phyloP scores from a whole-genome alignment of 768 basidiomycete genomes.

The Naematelia aurantialba region DNA sequence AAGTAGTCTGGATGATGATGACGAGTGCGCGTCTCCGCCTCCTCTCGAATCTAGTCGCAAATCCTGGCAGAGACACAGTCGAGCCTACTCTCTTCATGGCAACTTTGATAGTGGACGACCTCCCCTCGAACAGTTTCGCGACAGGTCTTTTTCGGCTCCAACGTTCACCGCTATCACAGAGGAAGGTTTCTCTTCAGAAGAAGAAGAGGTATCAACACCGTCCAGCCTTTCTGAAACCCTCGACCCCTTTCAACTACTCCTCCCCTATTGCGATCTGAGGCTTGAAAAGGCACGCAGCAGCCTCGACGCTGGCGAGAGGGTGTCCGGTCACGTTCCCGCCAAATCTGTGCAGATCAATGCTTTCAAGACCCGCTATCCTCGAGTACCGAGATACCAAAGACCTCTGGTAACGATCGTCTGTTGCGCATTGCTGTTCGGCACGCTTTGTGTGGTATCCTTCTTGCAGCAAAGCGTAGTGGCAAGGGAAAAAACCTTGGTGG shows the following conservation, averaged over 20 bases:
- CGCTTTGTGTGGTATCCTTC: constrained; percentile 22
- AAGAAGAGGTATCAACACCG: constrained; percentile 4
- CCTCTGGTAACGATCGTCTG: constrained; percentile 20
- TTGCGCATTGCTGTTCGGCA: constrained; percentile 23
- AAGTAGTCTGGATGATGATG: neutral
- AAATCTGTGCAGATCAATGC: constrained; percentile 17
- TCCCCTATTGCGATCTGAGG: constrained; percentile 11
- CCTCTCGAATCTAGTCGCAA: neutral
- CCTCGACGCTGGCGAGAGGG: constrained; percentile 21
- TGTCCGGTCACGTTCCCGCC: constrained; percentile 23
- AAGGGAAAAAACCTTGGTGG: constrained; percentile 1
- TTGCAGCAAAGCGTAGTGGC: constrained; percentile 17
- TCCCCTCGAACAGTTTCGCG: neutral
- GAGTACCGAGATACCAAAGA: constrained; percentile 23
- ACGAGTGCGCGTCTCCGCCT: neutral
- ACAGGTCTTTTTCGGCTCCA: neutral
- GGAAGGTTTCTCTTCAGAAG: constrained; percentile 8
- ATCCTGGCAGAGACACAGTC: neutral
- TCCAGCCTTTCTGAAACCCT: constrained; percentile 4
- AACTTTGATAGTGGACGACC: neutral
- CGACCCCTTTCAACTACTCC: constrained; percentile 19
- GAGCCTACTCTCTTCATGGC: neutral
- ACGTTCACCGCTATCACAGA: constrained; percentile 8
- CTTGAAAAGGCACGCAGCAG: constrained; percentile 18
- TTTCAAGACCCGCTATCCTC: constrained; percentile 16